Percentiles rank a stretch among this genome's conserved stretches.
phyloP scores from a whole-genome alignment of 495 filamentous ascomycete species.

The Neurospora discreta region DNA sequence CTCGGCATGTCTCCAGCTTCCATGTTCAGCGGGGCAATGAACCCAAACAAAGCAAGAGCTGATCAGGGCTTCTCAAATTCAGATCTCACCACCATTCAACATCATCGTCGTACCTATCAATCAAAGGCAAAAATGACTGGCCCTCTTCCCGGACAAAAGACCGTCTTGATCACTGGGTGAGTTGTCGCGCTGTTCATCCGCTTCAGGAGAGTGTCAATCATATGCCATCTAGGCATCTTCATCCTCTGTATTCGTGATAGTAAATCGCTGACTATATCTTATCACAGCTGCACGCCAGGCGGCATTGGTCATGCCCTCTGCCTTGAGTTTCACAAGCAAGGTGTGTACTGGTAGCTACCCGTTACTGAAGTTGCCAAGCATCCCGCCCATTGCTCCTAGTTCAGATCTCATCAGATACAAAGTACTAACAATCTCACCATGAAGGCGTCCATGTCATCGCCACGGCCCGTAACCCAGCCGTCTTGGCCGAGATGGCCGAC shows the following conservation, averaged over 20 bases:
- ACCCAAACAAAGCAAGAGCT: background rate
- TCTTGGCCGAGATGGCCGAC: slow-evolving; percentile 31
- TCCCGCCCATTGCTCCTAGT: background rate
- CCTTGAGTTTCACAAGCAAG: slow-evolving; percentile 38
- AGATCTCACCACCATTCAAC: background rate
- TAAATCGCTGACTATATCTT: background rate
- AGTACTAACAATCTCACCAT: background rate
- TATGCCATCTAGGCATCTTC: background rate
- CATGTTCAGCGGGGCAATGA: background rate
- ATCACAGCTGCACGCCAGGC: slow-evolving; percentile 37
- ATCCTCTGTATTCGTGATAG: background rate
- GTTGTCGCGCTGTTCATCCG: background rate
- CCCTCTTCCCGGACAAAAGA: slow-evolving; percentile 30
- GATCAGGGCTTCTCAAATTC: background rate
- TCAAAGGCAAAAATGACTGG: slow-evolving; percentile 7
- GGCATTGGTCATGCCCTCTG: slow-evolving; percentile 42
- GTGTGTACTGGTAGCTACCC: slow-evolving; percentile 10
- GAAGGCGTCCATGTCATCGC: slow-evolving; percentile 43
- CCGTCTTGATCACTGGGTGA: slow-evolving; percentile 42
- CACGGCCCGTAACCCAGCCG: slow-evolving; percentile 38
- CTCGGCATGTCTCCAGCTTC: background rate
- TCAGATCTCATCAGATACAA: background rate
- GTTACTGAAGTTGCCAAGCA: background rate
- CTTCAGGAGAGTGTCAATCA: background rate
- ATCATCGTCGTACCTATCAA: background rate